Conservation (phyloP, 148 eudicot species). For the Rhododendron henanense region DNA sequence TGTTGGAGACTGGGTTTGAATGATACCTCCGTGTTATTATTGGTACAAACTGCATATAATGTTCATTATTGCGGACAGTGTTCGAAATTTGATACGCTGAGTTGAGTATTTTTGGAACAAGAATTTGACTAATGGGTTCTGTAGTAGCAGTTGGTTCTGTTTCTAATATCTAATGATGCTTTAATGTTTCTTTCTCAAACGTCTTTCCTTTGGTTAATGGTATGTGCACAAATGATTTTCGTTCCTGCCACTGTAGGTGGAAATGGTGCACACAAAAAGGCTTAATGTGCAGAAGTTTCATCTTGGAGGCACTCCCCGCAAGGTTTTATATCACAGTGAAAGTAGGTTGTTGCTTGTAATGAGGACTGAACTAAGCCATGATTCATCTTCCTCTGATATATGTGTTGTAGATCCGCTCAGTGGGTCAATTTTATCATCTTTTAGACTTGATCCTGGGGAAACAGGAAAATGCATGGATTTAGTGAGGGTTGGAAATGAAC, state of each 20-base stretch:
- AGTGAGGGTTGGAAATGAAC: constrained; percentile 69
- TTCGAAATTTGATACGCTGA: not conserved
- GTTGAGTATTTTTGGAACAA: not conserved
- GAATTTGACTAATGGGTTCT: not conserved
- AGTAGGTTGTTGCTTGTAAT: constrained; percentile 79
- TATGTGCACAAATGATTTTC: not conserved
- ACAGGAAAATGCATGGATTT: constrained; percentile 90
- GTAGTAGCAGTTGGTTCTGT: not conserved
- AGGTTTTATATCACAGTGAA: constrained; percentile 84
- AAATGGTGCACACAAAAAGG: constrained; percentile 84
- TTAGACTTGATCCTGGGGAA: constrained; percentile 76
- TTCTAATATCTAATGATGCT: not conserved
- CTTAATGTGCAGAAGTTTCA: constrained; percentile 95
- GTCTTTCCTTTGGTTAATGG: not conserved
- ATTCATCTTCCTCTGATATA: constrained; percentile 75
- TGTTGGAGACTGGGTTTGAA: not conserved
- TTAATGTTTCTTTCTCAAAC: not conserved
- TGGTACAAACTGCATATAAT: not conserved
- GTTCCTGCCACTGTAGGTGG: constrained; percentile 54
- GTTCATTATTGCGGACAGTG: not conserved
- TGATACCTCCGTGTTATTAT: not conserved
- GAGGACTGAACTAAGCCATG: constrained; percentile 75
- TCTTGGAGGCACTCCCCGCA: constrained; percentile 92
- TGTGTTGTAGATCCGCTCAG: constrained; percentile 91
- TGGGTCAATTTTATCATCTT: constrained; percentile 78